Evolutionary conservation across 225 moss, liverwort and hornwort genomes (phyloP).

Genomic region (Sphagnum tenellum): DNA sequence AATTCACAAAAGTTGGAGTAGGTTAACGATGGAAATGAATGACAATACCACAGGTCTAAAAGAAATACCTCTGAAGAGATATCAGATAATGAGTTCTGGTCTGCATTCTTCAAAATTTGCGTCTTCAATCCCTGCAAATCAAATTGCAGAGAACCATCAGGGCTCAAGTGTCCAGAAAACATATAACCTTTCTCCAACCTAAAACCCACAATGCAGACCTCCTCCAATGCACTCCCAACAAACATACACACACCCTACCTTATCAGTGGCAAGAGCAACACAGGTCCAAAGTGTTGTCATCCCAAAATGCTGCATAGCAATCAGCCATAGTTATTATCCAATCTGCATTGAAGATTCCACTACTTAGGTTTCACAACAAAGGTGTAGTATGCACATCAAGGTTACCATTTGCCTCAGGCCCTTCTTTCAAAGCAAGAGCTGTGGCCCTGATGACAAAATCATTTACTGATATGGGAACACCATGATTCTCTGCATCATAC

Average conservation of each 20-base stretch:
- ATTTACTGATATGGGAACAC: slow-evolving; percentile 79
- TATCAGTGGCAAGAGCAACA: slow-evolving; percentile 90
- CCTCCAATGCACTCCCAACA: not conserved
- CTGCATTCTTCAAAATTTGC: slow-evolving; percentile 76
- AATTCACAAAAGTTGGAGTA: no score
- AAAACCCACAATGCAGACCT: no score
- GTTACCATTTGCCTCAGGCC: slow-evolving; percentile 93
- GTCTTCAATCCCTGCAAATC: slow-evolving; percentile 81
- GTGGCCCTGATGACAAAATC: slow-evolving; percentile 94
- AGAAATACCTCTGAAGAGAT: slow-evolving; percentile 90
- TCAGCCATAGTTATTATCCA: slow-evolving; percentile 5
- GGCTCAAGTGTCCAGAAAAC: no score
- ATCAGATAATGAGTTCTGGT: slow-evolving; percentile 70
- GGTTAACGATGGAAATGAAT: no score
- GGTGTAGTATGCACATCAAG: not conserved
- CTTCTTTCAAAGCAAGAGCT: slow-evolving; percentile 85
- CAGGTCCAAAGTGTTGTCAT: slow-evolving; percentile 76
- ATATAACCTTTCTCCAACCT: not conserved
- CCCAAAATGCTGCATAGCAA: slow-evolving; percentile 74
- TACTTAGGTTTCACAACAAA: not conserved
- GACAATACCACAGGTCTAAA: no score
- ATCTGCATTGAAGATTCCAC: not conserved
- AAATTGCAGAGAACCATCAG: no score
- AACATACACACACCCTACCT: slow-evolving; percentile 38
- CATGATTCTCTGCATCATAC: slow-evolving; percentile 67